These are phyloP conservation scores for Cynanchum wilfordii DNA, from an alignment of 257 asterid genomes.

Conservation along the genomic window DNA sequence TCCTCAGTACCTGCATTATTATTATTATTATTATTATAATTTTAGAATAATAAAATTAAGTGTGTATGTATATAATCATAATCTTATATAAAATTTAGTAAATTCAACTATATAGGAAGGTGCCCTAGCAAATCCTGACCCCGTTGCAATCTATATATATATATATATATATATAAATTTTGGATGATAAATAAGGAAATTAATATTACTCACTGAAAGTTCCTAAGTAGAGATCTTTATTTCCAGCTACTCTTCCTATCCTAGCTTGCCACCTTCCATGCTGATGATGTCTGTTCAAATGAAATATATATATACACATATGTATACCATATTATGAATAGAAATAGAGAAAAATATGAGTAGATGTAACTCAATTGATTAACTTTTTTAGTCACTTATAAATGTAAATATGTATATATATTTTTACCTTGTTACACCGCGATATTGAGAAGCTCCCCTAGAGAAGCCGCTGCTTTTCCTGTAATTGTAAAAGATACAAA, in stretches of 20 bases:
- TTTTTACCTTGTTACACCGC: constrained; percentile 79
- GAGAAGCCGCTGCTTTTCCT: constrained; percentile 93
- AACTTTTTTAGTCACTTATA: no score
- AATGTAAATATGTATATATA: no score
- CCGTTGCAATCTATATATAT: no score
- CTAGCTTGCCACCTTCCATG: constrained; percentile 97
- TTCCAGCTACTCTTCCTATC: constrained; percentile 93
- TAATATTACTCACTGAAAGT: constrained; percentile 58
- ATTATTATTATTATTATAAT: no score
- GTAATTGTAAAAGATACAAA: constrained; percentile 2
- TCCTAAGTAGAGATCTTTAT: constrained; percentile 90
- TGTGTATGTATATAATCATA: no score
- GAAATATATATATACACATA: neutral
- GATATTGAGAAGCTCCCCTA: constrained; percentile 90
- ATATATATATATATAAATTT: neutral
- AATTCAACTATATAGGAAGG: no score
- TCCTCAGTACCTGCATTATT: constrained; percentile 64
- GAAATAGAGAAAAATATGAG: no score
- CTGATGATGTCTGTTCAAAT: constrained; percentile 72
- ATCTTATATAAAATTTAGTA: no score
- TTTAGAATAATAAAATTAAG: no score
- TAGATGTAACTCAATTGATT: no score
- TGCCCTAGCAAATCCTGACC: no score
- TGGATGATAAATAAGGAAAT: neutral
- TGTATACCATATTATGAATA: neutral